Evolutionary conservation across 805 yeast species (phyloP).

Genomic region (Schwanniomyces sp.): DNA sequence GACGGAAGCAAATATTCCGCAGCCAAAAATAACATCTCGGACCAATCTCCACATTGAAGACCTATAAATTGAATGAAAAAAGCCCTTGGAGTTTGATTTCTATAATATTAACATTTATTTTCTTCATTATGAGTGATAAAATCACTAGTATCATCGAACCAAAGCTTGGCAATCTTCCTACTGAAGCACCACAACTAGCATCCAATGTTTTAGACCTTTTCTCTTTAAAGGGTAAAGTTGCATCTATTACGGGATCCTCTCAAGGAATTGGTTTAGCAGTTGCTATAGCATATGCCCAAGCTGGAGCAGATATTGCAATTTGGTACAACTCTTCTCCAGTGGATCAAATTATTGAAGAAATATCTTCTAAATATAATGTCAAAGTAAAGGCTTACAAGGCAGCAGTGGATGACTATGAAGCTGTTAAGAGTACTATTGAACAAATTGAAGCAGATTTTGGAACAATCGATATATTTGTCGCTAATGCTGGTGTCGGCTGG

Average conservation of each 20-base stretch:
- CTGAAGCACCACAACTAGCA: constrained; percentile 51
- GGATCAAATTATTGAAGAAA: constrained; percentile 57
- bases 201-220: constrained; percentile 63
- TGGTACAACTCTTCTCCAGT: constrained; percentile 53
- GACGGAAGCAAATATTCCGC: not conserved
- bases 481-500: constrained; percentile 94
- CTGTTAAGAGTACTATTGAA: constrained; percentile 48
- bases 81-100: not conserved
- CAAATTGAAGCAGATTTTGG: constrained; percentile 70
- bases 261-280: constrained; percentile 81
- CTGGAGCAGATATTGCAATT: constrained; percentile 73
- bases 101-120: too few relatives aligned
- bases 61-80: not conserved
- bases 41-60: not conserved
- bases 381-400: constrained; percentile 65
- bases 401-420: constrained; percentile 48
- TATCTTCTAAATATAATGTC: constrained; percentile 59
- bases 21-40: not conserved
- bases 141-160: constrained; percentile 1
- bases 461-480: constrained; percentile 77
- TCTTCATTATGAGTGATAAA: not conserved
- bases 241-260: constrained; percentile 83
- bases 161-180: constrained; percentile 46
- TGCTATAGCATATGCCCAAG: constrained; percentile 81
- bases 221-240: constrained; percentile 78